Percentiles rank a stretch among this genome's conserved stretches.
These are phyloP conservation scores for Sextonia rubra DNA, from an alignment of 164 flowering plant genomes.

Conservation along the genomic window DNA sequence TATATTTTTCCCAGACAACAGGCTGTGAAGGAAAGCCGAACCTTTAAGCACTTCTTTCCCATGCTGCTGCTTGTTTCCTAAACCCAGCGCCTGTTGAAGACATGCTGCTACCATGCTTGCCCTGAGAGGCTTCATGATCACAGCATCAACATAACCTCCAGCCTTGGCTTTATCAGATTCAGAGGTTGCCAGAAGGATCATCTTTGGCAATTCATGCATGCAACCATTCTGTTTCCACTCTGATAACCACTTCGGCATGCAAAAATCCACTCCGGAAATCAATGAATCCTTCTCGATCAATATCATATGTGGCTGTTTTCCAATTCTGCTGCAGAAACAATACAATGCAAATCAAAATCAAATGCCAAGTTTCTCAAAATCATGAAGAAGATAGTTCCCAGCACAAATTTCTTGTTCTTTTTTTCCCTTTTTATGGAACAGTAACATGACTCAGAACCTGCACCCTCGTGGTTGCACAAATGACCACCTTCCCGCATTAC, in stretches of 20 bases:
- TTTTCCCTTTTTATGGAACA: too few relatives aligned
- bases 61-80: slow-evolving; percentile 44
- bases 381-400: neutral
- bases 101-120: slow-evolving; percentile 84
- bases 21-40: slow-evolving; percentile 38
- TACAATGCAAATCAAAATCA: neutral
- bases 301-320: slow-evolving; percentile 52
- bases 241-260: slow-evolving; percentile 15
- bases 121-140: slow-evolving; percentile 82
- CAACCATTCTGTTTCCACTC: slow-evolving; percentile 42
- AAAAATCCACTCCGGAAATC: slow-evolving; percentile 40
- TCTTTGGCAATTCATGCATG: slow-evolving; percentile 35
- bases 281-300: slow-evolving; percentile 84
- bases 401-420: neutral
- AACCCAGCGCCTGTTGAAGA: slow-evolving; percentile 71
- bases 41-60: slow-evolving; percentile 42
- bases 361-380: neutral
- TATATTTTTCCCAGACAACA: slow-evolving; percentile 71
- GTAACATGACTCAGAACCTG: too few relatives aligned
- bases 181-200: slow-evolving; percentile 78
- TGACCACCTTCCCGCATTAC: too few relatives aligned
- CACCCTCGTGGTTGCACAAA: too few relatives aligned
- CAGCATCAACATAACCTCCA: slow-evolving; percentile 70
- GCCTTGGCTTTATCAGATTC: slow-evolving; percentile 67
- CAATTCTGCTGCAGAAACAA: slow-evolving; percentile 29